Base-by-base conservation (phyloP, 2,329 filamentous ascomycete species). In the Phaeosphaeria sp. region DNA sequence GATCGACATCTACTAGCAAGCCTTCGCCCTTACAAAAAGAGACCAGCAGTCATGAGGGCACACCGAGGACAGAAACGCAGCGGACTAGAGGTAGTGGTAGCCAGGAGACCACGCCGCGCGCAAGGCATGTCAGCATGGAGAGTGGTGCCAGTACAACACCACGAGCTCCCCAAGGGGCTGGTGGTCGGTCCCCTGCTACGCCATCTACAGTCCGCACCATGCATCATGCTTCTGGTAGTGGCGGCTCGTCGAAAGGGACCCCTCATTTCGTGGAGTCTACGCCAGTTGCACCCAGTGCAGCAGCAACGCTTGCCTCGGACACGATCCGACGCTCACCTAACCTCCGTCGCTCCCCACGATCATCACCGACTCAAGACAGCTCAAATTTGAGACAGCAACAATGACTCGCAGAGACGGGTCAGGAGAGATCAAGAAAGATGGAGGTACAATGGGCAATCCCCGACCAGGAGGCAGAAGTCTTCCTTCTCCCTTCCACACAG, bases 391-490 rank as follows among this genome's bases (percentile, higher is more conserved):
- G 64, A 36, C 66, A 66, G 54, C 67, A 68, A 25, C 65, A 66
- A 63, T 75, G 73, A 76, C 73, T 69, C 55, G 60, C 65, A 58
- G 68, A 69, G 64, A 65, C 66, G 71, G 72, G 71, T 49, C 65
- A 62, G 62, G 72, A 73, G 50, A 67, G 68, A 52, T 52, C 67
- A 59, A 68, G 72, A 47, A 75, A 71, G 58, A 74, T 76, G 72
- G 68, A 74, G 52, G 73, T 76, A 13, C 68, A 75, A 58, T 76
- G 72, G 72, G 72, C 71, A 9, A 69, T 69, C 23, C 66, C 72
- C 11, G 71, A 72, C 49, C 62, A 69, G 25, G 72, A 76, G 59
- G 73, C 73, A 15, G 66, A 76, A 27, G 64, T 75, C 27, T 68
- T 74, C 30, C 68, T 76, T 36, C 58, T 74, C 7, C 72, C 72